Evolutionary conservation across 1,139 yeast species (phyloP), one percentile per base, ranked within the genome.

Genomic region (Blastobotrys persicus): DNA sequence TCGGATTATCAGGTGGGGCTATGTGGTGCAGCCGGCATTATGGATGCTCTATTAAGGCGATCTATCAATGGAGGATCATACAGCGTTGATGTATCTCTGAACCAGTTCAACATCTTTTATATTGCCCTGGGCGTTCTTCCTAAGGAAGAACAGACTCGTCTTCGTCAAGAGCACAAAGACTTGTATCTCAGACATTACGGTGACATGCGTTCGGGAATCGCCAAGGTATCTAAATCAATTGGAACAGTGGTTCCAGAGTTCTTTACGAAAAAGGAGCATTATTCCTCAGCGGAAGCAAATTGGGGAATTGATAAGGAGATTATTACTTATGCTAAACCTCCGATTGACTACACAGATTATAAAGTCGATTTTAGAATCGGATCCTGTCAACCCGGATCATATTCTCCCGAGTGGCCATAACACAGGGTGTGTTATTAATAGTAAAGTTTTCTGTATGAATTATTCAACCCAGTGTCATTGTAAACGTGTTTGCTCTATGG

Each of bases 1-100:
- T 43, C 46, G 4, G 46, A 43, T 17, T 43, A 43, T 20, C 46
- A 43, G 19, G 46, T 43, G 7, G 46, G 46, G 9, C 32, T 43
- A 7, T 20, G 40, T 18, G 46, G 46, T 13, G 46, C 46, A 12
- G 46, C 46, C 17, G 46, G 33, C 4, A 43, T 43, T 16, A n/a
- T 43, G 20, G 38, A 43, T 17, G 46, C 46, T 14, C 13, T 43
- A n/a, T 3, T 43, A 14, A 20, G 18, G 17, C n/a, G 46, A n/a
- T 23, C 46, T 5, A 32, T 31, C 17, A 19, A 13, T 19, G 46
- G 46, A 11, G 46, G 46, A n/a, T 43, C 46, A 9, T 43, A 43
- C 32, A 14, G 31, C 2, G 46, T 43, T 4, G 46, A 43, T 18
- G 46, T 43, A 4, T 43, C 46, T 13, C 20, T 43, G 40, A 43